Evolutionary conservation across 352 stramenopile species (phyloP), one percentile per base, ranked within the genome.

Genomic region (Phytophthora pistaciae): DNA sequence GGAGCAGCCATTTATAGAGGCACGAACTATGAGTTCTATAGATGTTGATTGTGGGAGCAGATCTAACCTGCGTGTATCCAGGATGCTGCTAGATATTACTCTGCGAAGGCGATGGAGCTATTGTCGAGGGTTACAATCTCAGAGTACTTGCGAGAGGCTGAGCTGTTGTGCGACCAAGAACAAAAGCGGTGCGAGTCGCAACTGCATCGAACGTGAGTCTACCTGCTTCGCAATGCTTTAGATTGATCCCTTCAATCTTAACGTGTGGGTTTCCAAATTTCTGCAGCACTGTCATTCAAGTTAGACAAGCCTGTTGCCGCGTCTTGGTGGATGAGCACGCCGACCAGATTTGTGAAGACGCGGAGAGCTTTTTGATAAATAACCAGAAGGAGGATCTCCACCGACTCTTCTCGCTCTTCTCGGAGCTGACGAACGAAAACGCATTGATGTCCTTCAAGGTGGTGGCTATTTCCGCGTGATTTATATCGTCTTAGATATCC

Each of bases 391-490:
- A 93, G 53, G 86, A 96, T 73, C 72, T 96, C 3, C 88, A 84
- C 52, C 80, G 90, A 20, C 72, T 96, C 9, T 96, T 95, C 61
- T 87, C 83, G 18, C 72, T 96, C 8, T 95, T 96, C 67, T 96
- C 86, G 1, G 88, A 96, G 65, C 67, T 96, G 25, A 76, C 86
- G 0, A 95, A 91, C 58, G 86, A 94, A 20, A 85, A 93, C 40
- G 88, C 90, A 27, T 68, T 96, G 3, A 91, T 92, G 31, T 85
- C 82, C 4, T 91, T 96, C 54, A 96, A 96, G 77, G 89, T 94
- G 68, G 52, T 53, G 50, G 11, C 11, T 59, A 57, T 57, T 68
- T 54, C 13, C 31, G n/a, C 29, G 13, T 31, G 13, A 4, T 36
- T 23, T 49, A 27, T 60, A 13, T 21, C 20, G 5, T 54, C n/a